Conservation (phyloP, 2,329 filamentous ascomycete genomes). For the Fonsecaea multimorphosa region DNA sequence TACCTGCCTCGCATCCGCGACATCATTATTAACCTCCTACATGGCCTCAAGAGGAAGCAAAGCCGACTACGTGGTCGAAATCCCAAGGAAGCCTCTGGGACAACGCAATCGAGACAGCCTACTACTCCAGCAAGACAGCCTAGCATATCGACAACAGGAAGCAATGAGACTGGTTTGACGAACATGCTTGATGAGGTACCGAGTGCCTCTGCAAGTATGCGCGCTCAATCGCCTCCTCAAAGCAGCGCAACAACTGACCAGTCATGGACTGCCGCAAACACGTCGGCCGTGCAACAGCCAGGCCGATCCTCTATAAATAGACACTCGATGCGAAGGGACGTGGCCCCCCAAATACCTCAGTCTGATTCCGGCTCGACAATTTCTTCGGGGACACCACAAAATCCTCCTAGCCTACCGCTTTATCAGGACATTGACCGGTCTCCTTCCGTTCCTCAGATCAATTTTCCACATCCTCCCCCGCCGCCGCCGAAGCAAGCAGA, state of each 20-base stretch:
- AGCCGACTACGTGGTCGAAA: constrained; percentile 73
- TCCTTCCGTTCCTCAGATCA: constrained; percentile 40
- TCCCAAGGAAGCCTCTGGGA: constrained; percentile 56
- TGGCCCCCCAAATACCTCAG: constrained; percentile 28
- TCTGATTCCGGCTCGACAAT: constrained; percentile 59
- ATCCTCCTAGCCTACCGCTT: constrained; percentile 74
- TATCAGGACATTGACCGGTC: constrained; percentile 67
- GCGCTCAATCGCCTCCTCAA: constrained; percentile 26
- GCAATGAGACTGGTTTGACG: constrained; percentile 52
- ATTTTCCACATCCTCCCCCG: constrained; percentile 77
- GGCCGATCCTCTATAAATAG: constrained; percentile 23
- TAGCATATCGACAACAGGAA: constrained; percentile 56
- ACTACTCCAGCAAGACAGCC: constrained; percentile 46
- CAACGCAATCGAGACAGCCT: constrained; percentile 23
- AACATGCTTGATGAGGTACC: constrained; percentile 48
- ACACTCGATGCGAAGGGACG: constrained; percentile 31
- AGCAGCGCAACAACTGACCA: constrained; percentile 7
- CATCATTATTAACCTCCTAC: constrained; percentile 96
- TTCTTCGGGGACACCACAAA: constrained; percentile 78
- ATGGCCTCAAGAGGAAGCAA: constrained; percentile 96
- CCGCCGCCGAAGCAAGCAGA: constrained; percentile 84
- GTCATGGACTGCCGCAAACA: constrained; percentile 10
- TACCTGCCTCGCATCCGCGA: constrained; percentile 94
- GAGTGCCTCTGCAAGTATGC: constrained; percentile 26
- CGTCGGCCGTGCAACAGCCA: constrained; percentile 7